Base-by-base conservation (phyloP, 2,329 filamentous ascomycete species). In the Lecanicillium sp. region DNA sequence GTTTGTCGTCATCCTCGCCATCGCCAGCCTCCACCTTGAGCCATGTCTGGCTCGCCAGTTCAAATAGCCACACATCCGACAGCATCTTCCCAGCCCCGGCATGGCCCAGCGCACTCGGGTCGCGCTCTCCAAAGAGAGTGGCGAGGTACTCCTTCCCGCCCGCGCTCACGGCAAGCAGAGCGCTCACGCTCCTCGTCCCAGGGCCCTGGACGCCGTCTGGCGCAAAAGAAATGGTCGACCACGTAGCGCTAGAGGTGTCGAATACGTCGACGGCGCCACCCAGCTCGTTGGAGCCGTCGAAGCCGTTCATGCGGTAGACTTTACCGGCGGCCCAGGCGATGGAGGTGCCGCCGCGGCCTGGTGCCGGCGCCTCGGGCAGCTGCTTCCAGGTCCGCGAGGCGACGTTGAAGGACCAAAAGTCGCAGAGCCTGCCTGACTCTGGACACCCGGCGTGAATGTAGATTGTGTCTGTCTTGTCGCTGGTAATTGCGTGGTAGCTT, bases 371-470 rank as follows among this genome's bases (percentile, higher is more conserved):
- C n/a, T 66, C 52, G 0, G 68, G 47, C 8, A 74, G 59, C 43
- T 72, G 57, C 2, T 53, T 65, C 79, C 79, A 83, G 2, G 51
- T 44, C n/a, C 53, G 55, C 0, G 49, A 52, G 1, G 48, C 44
- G 9, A 76, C 19, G 33, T 68, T 62, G 52, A 82, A 83, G 0
- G 64, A 60, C 79, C 79, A 83, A 2, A 82, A 57, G 49, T 84
- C 79, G 0, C 62, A 58, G 0, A 81, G 58, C 0, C 78, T 63
- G 2, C 74, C 78, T 4, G 60, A 62, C 15, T 68, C 66, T 0
- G 77, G 72, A 43, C 77, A 83, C 1, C 79, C 78, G 2, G 77
- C 74, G 48, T 83, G 78, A 11, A 83, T 29, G 51, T 68, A 82
- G 19, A 83, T 51, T 0, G 56, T 71, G 13, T 66, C 60, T 0